These are phyloP conservation scores for Fusarium torreyae DNA, from an alignment of 2,329 filamentous ascomycete genomes.

Conservation along the genomic window DNA sequence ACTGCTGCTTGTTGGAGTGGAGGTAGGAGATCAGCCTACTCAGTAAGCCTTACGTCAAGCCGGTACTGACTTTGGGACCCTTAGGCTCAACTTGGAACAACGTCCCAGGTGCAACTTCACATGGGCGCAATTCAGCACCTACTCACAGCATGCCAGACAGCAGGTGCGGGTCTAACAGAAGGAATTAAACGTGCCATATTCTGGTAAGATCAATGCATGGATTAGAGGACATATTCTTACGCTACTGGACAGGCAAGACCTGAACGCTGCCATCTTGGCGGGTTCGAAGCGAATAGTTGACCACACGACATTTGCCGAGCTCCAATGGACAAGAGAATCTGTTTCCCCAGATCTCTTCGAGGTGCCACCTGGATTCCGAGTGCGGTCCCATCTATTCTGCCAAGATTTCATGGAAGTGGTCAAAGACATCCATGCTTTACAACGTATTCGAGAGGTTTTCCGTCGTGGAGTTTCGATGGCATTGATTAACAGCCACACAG, in stretches of 20 bases:
- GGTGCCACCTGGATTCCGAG: constrained; percentile 55
- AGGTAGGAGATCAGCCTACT: constrained; percentile 51
- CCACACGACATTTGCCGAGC: constrained; percentile 60
- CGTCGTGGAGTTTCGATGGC: constrained; percentile 50
- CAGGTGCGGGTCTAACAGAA: constrained; percentile 52
- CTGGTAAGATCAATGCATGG: constrained; percentile 52
- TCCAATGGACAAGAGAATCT: constrained; percentile 57
- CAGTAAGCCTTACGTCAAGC: not conserved
- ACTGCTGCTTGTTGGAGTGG: constrained; percentile 59
- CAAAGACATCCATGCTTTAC: constrained; percentile 57
- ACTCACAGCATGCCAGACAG: constrained; percentile 52
- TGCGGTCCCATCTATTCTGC: constrained; percentile 42
- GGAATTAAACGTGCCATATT: constrained; percentile 63
- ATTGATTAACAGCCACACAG: constrained; percentile 58
- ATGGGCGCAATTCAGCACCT: constrained; percentile 57
- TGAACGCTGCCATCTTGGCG: constrained; percentile 58
- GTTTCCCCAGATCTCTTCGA: constrained; percentile 50
- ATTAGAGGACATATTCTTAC: not conserved
- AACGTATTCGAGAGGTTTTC: constrained; percentile 55
- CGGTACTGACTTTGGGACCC: constrained; percentile 3
- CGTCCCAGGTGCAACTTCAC: constrained; percentile 58
- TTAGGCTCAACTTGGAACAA: constrained; percentile 57
- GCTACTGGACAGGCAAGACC: constrained; percentile 56
- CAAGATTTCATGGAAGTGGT: constrained; percentile 56
- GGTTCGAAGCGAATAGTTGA: constrained; percentile 58